These are phyloP conservation scores for Inonotus hispidus DNA, from an alignment of 1,284 basidiomycete genomes.

Conservation along the genomic window DNA sequence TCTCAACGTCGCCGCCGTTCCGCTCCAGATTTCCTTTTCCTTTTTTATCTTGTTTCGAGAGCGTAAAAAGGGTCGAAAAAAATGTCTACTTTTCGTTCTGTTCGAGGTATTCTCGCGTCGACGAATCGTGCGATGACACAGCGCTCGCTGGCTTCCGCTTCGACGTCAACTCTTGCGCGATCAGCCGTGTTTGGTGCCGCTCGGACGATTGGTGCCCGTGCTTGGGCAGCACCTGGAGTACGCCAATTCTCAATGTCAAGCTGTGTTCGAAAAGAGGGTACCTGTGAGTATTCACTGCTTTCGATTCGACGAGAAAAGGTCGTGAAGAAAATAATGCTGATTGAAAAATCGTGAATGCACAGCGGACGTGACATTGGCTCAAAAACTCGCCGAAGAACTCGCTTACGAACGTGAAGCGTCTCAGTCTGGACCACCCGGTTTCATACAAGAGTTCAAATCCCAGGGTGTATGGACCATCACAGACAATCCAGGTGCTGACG, in stretches of 20 bases:
- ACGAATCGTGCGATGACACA: conserved; percentile 6
- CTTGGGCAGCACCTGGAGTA: conserved; percentile 24
- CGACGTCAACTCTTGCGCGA: background rate
- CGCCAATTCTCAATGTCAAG: conserved; percentile 57
- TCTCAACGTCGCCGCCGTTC: background rate
- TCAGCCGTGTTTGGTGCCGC: conserved; percentile 22
- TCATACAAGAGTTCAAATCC: conserved; percentile 26
- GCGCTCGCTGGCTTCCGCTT: conserved; percentile 2
- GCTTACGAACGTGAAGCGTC: conserved; percentile 24
- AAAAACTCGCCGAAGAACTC: conserved; percentile 23
- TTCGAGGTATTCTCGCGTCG: conserved; percentile 5
- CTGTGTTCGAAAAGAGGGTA: conserved; percentile 51
- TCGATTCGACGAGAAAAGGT: background rate
- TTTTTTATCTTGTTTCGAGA: background rate
- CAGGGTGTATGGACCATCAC: conserved; percentile 41
- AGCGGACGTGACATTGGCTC: conserved; percentile 20
- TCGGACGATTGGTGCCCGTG: conserved; percentile 16
- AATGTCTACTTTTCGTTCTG: conserved; percentile 17
- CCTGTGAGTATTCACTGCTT: conserved; percentile 41
- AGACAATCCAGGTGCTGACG: conserved; percentile 74
- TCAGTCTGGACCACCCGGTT: conserved; percentile 13
- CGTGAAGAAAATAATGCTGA: conserved; percentile 1
- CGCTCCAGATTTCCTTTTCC: background rate
- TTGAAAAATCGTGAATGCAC: conserved; percentile 22
- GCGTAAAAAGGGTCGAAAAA: background rate